Evolutionary conservation across 495 filamentous ascomycete species (phyloP).

Genomic region (Baudoinia panamericana): DNA sequence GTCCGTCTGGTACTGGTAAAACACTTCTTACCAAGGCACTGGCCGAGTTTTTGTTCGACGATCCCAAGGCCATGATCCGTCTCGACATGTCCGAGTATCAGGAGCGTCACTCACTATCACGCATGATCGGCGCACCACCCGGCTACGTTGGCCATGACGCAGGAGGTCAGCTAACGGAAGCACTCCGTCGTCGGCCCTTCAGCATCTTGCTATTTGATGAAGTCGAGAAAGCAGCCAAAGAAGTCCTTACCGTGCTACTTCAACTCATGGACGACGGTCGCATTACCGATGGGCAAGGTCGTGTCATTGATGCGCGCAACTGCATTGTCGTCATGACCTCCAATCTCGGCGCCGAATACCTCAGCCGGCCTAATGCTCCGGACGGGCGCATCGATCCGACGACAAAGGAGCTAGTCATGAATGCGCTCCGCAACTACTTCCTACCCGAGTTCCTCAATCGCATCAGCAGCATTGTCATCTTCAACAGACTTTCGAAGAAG

Average conservation of each 20-base stretch:
- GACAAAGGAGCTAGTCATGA: slow-evolving; percentile 79
- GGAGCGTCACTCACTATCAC: slow-evolving; percentile 86
- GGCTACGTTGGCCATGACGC: slow-evolving; percentile 96
- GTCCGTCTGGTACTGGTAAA: slow-evolving; percentile 95
- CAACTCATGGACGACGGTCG: slow-evolving; percentile 99
- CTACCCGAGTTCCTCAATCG: slow-evolving; percentile 96
- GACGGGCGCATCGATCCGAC: slow-evolving; percentile 82
- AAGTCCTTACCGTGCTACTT: slow-evolving; percentile 87
- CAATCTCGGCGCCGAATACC: slow-evolving; percentile 87
- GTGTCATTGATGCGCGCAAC: slow-evolving; percentile 87
- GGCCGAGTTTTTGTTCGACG: slow-evolving; percentile 96
- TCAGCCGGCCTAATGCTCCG: slow-evolving; percentile 58
- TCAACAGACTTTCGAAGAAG: slow-evolving; percentile 78
- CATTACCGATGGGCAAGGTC: slow-evolving; percentile 94
- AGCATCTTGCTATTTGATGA: slow-evolving; percentile 97
- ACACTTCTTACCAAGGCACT: slow-evolving; percentile 91
- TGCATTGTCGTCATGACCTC: slow-evolving; percentile 99
- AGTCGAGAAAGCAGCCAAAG: slow-evolving; percentile 96
- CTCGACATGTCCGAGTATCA: slow-evolving; percentile 99
- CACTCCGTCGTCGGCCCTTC: slow-evolving; percentile 83
- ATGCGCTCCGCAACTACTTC: slow-evolving; percentile 82
- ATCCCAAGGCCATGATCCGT: slow-evolving; percentile 93
- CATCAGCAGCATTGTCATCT: slow-evolving; percentile 89
- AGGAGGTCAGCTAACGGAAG: slow-evolving; percentile 90
- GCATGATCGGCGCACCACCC: slow-evolving; percentile 95